Base-by-base conservation (phyloP, 257 asterid genomes). In the Oldenlandia corymbosa region DNA sequence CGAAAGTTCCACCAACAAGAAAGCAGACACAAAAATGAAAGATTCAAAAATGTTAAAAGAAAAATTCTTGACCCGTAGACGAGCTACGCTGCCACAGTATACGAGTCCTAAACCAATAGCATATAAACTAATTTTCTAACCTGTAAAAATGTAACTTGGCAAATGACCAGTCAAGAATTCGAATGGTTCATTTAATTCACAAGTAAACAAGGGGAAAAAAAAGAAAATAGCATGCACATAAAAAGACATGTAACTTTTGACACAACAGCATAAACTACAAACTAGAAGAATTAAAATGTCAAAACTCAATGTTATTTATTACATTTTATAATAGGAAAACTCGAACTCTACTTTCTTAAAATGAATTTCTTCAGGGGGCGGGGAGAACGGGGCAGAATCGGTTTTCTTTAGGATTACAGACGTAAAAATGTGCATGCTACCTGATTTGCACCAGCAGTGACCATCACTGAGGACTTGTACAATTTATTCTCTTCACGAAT, bases 401-500 rank as follows among this genome's bases (percentile, higher is more conserved):
- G 47, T 42, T 42, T 42, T 11, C 43, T 42, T 3, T 42, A 42
- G 13, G 18, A 16, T 45, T 17, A 5, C 21, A 39, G 57, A 56
- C 12, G n/a, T 10, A 34, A 26, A 37, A 36, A 58, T 54, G 58
- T 20, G 48, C 34, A 10, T 20, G 31, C 73, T 70, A 89, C 97
- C 97, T 93, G 99, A 83, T 93, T 93, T 48, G 99, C 99, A 39
- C 99, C 99, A 42, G 99, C 97, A 70, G 99, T 93, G 70, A 93
- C 97, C 97, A 93, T 93, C 70, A 93, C 97, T 0, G 96, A 85
- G 66, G 97, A 89, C 66, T 90, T 89, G 49, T 72, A 69, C 50
- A 92, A 60, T 51, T 83, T 81, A 73, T 92, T 92, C 76, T 93
- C 99, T 52, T 72, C 51, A 21, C 56, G 71, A 71, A 90, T 72